Evolutionary conservation across 495 filamentous ascomycete species (phyloP), one percentile per base, ranked within the genome.

Genomic region (Aspergillus nanangensis): DNA sequence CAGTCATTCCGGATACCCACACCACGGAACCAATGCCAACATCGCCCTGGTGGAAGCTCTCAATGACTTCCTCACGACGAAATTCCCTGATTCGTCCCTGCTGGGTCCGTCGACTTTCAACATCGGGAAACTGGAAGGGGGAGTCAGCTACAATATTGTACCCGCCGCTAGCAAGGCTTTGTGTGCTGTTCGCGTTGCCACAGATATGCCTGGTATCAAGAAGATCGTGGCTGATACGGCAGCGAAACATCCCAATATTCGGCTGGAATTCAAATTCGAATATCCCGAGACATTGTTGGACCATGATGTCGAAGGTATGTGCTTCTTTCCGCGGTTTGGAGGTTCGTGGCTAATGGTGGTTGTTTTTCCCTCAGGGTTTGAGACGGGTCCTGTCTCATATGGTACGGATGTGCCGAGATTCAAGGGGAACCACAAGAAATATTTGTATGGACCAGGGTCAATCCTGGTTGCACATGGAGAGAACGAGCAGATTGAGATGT

Each of bases 381-480:
- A 74, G 0, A 79, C 81, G 7, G 55, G 42, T 14, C 75, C 82
- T 0, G 84, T 87, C 3, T 87, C 88, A 42, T 95, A 91, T 57
- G 89, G 89, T 3, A 95, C 89, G 1, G 89, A 95, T 53, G 79
- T 90, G 22, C 83, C 86, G 1, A 43, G 49, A 15, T 44, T 61
- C 20, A 50, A 44, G 32, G 49, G 51, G 11, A 31, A 44, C n/a
- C 83, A 90, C 47, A 85, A 81, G 60, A 76, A 78, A 51, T 95
- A 92, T 63, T 69, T 91, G 25, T 92, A 87, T 60, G 88, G 87
- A 2, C 86, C 86, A 0, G 88, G 89, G 1, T 82, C 69, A 31
- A 93, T 93, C 35, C 64, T 90, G 29, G 83, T 89, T 18, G 89
- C 89, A 13, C 89, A 94, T 57, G 78, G 79, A 1, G 80, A 85